phyloP scores from a whole-genome alignment of 225 moss, liverwort and hornwort genomes.

The Anthoceros angustus region DNA sequence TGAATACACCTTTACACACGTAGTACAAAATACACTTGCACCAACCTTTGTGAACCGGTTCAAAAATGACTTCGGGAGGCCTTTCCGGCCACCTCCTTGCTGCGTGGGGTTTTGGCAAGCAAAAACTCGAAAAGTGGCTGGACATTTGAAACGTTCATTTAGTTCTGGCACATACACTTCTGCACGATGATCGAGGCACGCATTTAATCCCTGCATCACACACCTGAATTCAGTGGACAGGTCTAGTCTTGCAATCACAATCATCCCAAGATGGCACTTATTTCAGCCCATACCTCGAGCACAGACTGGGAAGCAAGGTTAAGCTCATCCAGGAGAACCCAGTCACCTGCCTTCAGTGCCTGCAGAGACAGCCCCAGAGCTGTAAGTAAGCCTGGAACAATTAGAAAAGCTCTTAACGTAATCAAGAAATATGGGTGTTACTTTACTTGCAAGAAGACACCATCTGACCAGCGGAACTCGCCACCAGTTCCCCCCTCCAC shows the following conservation, averaged over 20 bases:
- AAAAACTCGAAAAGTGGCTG: constrained; percentile 73
- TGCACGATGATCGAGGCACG: constrained; percentile 96
- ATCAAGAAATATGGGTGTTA: background rate
- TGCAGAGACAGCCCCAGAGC: constrained; percentile 20
- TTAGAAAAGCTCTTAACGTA: background rate
- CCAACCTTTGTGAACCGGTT: constrained; percentile 83
- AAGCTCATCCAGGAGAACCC: constrained; percentile 95
- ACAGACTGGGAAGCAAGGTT: constrained; percentile 95
- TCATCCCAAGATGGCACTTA: background rate
- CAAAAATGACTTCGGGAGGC: constrained; percentile 88
- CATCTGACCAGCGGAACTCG: constrained; percentile 94
- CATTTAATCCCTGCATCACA: constrained; percentile 53
- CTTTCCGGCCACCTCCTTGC: constrained; percentile 97
- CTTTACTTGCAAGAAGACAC: constrained; percentile 76
- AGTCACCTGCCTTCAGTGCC: constrained; percentile 91
- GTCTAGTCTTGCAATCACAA: background rate
- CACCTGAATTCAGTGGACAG: background rate
- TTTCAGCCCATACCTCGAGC: constrained; percentile 35
- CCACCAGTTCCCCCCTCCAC: constrained; percentile 83
- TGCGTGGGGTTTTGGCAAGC: constrained; percentile 94
- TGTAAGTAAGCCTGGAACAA: background rate
- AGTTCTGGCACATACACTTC: constrained; percentile 94
- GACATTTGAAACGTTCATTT: constrained; percentile 69
- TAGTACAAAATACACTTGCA: background rate
- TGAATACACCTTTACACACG: background rate